These are phyloP conservation scores for Aspergillus persii DNA, from an alignment of 2,329 filamentous ascomycete species.

Conservation along the genomic window DNA sequence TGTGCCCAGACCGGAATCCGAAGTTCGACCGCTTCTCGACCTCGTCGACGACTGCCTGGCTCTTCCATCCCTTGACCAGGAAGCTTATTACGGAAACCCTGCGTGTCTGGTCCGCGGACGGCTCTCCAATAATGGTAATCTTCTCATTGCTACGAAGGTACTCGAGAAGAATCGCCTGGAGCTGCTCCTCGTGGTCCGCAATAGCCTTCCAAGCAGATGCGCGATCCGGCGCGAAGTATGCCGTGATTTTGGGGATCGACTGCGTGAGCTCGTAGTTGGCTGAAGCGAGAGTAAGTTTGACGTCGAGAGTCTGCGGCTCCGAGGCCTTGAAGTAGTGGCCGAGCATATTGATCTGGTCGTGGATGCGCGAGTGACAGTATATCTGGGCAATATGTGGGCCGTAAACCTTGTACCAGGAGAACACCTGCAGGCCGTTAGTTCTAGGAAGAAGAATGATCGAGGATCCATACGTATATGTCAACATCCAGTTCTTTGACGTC, in stretches of 20 bases:
- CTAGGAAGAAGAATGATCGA: neutral
- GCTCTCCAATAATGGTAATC: slow-evolving; percentile 60
- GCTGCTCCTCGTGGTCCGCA: slow-evolving; percentile 56
- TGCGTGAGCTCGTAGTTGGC: slow-evolving; percentile 69
- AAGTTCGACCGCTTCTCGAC: slow-evolving; percentile 60
- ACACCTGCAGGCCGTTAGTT: slow-evolving; percentile 39
- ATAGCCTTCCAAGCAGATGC: slow-evolving; percentile 52
- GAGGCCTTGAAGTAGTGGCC: slow-evolving; percentile 67
- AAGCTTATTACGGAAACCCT: slow-evolving; percentile 69
- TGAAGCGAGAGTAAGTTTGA: slow-evolving; percentile 67
- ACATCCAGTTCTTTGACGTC: slow-evolving; percentile 67
- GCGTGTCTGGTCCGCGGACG: slow-evolving; percentile 44
- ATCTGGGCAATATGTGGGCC: slow-evolving; percentile 72
- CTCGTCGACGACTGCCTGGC: slow-evolving; percentile 59
- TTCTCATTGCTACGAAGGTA: slow-evolving; percentile 56
- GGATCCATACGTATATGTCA: slow-evolving; percentile 60
- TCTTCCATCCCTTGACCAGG: slow-evolving; percentile 56
- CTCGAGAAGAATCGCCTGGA: slow-evolving; percentile 59
- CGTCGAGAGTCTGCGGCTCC: slow-evolving; percentile 52
- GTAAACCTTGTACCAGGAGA: slow-evolving; percentile 81
- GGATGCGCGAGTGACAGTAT: slow-evolving; percentile 61
- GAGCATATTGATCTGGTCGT: slow-evolving; percentile 55
- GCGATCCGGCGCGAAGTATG: slow-evolving; percentile 55
- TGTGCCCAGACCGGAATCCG: slow-evolving; percentile 66
- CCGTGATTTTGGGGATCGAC: slow-evolving; percentile 59